phyloP scores from a whole-genome alignment of 192 early-diverging fungal species.

The Coemansia sp. region DNA sequence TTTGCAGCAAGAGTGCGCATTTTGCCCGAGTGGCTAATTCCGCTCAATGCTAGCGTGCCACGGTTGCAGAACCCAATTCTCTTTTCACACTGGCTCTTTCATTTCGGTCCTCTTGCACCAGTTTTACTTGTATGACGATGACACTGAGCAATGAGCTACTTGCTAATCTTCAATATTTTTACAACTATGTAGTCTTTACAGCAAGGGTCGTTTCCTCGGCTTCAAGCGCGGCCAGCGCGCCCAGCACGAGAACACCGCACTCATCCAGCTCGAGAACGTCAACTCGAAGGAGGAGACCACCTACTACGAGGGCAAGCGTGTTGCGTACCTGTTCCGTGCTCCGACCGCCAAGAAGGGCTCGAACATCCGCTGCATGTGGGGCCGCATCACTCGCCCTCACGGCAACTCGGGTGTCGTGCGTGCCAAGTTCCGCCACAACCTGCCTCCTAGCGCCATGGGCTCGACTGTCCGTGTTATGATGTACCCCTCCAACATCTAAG shows the following conservation, averaged over 20 bases:
- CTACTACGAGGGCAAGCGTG: constrained; percentile 98
- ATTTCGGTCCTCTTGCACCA: no score
- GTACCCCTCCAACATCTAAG: constrained; percentile 86
- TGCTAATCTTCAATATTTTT: constrained; percentile 7
- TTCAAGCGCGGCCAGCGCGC: constrained; percentile 91
- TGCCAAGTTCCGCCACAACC: constrained; percentile 96
- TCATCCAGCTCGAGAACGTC: constrained; percentile 93
- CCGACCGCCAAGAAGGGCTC: constrained; percentile 85
- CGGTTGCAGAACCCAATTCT: no score
- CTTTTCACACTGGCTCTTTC: no score
- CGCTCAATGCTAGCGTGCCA: no score
- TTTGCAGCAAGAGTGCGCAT: background rate
- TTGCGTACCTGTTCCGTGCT: constrained; percentile 97
- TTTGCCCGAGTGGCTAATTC: background rate
- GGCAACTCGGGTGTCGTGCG: constrained; percentile 95
- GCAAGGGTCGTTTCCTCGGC: constrained; percentile 95
- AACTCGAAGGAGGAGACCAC: constrained; percentile 82
- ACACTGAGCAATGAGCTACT: background rate
- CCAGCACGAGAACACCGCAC: constrained; percentile 85
- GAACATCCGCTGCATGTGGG: constrained; percentile 98
- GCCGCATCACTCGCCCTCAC: constrained; percentile 91
- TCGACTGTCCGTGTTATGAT: constrained; percentile 91
- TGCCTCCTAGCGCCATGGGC: constrained; percentile 94
- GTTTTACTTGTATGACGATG: no score
- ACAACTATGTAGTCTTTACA: constrained; percentile 79